Evolutionary conservation across 2,329 filamentous ascomycete species (phyloP).

Genomic region (Zymoseptoria tritici): DNA sequence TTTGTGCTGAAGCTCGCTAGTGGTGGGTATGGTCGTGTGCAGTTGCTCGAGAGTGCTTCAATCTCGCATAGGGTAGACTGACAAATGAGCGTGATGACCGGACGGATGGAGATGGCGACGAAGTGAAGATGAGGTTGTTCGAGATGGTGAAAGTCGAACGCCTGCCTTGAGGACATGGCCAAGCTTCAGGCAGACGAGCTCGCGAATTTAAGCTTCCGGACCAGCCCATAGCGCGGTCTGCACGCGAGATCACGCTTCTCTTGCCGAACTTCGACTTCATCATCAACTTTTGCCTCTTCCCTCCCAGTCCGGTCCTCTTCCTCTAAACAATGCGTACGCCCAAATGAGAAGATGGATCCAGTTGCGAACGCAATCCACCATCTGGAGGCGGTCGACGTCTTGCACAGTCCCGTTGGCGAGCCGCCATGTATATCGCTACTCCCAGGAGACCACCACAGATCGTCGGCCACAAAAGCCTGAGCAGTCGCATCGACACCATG

Average conservation of each 20-base stretch:
- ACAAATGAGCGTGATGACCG: not conserved
- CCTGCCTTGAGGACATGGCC: not conserved
- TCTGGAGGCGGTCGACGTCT: not conserved
- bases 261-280: not conserved
- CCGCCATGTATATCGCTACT: not conserved
- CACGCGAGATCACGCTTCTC: not conserved
- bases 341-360: conserved; percentile 24
- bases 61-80: not conserved
- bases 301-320: not conserved
- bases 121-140: not conserved
- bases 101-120: not conserved
- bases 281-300: not conserved
- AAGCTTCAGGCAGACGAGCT: not conserved
- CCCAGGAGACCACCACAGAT: not conserved
- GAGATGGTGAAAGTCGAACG: not conserved
- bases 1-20: not conserved
- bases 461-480: not conserved
- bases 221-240: not conserved
- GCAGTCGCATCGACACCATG: not conserved
- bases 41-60: not conserved
- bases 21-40: not conserved
- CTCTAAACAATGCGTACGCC: conserved; percentile 13
- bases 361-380: not conserved
- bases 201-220: not conserved
- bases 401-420: not conserved